phyloP scores from a whole-genome alignment of 2,329 filamentous ascomycete genomes.

The Ophiostoma novo-ulmi region DNA sequence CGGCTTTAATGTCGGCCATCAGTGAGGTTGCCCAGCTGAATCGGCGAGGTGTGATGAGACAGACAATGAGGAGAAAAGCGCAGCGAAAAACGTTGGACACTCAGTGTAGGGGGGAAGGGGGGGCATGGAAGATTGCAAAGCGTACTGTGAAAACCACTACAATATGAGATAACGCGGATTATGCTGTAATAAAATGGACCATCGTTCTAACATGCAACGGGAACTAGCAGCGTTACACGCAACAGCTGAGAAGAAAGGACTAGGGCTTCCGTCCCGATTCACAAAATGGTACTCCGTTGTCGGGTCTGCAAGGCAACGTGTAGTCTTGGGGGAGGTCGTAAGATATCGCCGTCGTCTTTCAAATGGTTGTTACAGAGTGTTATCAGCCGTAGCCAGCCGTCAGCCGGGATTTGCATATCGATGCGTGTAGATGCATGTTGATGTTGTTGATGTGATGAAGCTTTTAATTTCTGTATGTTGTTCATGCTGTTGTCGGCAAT shows the following conservation, averaged over 20 bases:
- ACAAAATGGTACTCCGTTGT: neutral
- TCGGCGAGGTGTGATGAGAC: conserved; percentile 1
- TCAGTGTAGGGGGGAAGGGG: neutral
- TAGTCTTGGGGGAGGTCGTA: neutral
- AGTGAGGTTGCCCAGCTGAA: neutral
- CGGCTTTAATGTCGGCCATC: neutral
- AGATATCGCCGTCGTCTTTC: neutral
- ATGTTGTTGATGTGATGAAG: neutral
- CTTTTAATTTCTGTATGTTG: neutral
- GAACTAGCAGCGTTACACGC: neutral
- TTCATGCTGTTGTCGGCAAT: neutral
- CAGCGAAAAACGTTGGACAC: neutral
- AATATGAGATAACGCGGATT: neutral
- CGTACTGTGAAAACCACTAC: neutral
- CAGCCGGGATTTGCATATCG: neutral
- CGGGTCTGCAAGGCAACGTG: conserved; percentile 5
- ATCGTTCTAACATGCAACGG: neutral
- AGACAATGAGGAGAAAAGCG: neutral
- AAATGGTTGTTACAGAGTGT: neutral
- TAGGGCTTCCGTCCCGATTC: neutral
- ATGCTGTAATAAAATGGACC: neutral
- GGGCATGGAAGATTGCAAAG: neutral
- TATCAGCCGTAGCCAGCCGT: neutral
- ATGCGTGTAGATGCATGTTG: neutral
- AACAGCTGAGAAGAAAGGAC: neutral